Evolutionary conservation across 352 stramenopile genomes (phyloP), one percentile per base, ranked within the genome.

Genomic region (Globisporangium recalcitrans): DNA sequence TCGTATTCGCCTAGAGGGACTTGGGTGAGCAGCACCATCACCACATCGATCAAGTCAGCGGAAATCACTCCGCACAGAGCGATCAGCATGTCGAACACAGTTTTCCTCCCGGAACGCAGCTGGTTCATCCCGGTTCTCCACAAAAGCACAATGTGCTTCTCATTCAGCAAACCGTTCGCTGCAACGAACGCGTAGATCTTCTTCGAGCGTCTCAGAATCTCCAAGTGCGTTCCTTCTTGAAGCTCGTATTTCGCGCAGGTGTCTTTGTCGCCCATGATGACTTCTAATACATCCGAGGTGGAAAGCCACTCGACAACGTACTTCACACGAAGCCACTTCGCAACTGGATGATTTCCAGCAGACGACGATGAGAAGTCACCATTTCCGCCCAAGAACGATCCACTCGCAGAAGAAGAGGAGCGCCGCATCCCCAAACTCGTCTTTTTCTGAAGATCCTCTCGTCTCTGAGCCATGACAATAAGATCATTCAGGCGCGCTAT

Each of bases 301-400:
- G 73, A 69, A 16, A 96, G 63, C 87, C 87, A 96, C 49, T 93
- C 78, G n/a, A 82, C 75, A 51, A 94, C 73, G 51, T 86, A 90
- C 54, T 83, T 85, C 14, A 75, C 67, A 13, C 78, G 80, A 19
- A 96, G 65, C 85, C 87, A 94, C 47, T 87, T 89, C 9, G 85
- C 80, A 26, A 73, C 62, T 5, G 68, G 61, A 22, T 72, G 63
- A 0, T 71, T 69, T 10, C 53, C 62, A n/a, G 58, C 29, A 46
- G 73, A 64, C 29, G 68, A 76, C 21, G 55, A 40, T 1, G 68
- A 67, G 26, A 66, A 73, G 1, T 51, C 55, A 4, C 19, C 38
- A 27, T 44, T 53, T 40, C 34, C 53, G 36, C 32, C 22, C 42
- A 56, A 29, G 4, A 70, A 80, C 29, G 52, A 14, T 19, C 55